Evolutionary conservation across 2,329 filamentous ascomycete genomes (phyloP).

Genomic region (Fusarium scirpi): DNA sequence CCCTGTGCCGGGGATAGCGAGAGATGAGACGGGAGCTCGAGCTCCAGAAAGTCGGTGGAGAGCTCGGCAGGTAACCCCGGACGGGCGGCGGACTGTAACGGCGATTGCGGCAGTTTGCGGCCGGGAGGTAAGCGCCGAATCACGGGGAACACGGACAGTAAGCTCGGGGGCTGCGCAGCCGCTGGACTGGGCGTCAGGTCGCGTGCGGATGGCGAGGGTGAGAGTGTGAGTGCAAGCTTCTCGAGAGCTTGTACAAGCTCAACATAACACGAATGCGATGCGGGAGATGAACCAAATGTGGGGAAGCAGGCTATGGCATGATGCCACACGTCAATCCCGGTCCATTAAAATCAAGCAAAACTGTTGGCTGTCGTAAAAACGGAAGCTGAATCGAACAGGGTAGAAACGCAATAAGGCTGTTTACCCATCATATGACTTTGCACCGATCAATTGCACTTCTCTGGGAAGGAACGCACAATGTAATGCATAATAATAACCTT

Average conservation of each 20-base stretch:
- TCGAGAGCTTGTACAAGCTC: slow-evolving; percentile 33
- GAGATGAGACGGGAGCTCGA: slow-evolving; percentile 1
- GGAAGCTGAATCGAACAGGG: neutral
- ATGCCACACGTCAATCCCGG: slow-evolving; percentile 39
- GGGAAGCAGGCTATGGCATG: slow-evolving; percentile 38
- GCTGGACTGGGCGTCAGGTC: slow-evolving; percentile 14
- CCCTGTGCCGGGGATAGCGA: slow-evolving; percentile 18
- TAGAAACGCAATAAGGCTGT: slow-evolving; percentile 8
- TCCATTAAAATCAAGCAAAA: slow-evolving; percentile 20
- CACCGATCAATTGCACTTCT: slow-evolving; percentile 5
- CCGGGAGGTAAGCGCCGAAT: slow-evolving; percentile 21
- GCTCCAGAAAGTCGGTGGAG: slow-evolving; percentile 27
- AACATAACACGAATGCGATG: slow-evolving; percentile 42
- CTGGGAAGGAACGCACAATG: neutral
- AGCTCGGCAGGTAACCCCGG: slow-evolving; percentile 28
- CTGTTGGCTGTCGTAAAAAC: neutral
- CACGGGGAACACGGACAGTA: slow-evolving; percentile 21
- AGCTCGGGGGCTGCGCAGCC: slow-evolving; percentile 16
- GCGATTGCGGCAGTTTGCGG: slow-evolving; percentile 6
- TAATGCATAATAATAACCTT: slow-evolving; percentile 13
- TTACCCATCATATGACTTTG: neutral
- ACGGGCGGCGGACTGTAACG: neutral
- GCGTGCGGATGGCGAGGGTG: slow-evolving; percentile 23
- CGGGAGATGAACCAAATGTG: slow-evolving; percentile 35
- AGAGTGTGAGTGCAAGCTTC: slow-evolving; percentile 18